Evolutionary conservation across 371 early-diverging fungal species (phyloP), one percentile per base, ranked within the genome.

Genomic region (Cokeromyces recurvatus): DNA sequence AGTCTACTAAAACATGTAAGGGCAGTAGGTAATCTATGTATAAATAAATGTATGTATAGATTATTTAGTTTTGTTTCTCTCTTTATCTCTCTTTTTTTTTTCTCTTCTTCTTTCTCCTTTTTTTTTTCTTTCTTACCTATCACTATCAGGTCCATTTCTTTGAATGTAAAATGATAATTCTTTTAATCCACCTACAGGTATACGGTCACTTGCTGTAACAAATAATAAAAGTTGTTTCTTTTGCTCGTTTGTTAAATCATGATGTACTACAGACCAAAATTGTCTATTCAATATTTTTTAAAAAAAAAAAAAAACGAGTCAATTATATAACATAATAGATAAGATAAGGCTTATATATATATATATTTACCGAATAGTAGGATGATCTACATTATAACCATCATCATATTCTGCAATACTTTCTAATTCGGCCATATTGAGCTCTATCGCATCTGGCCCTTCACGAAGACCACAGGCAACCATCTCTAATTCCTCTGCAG

Each of bases 1-100:
- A 99, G 68, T 20, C 94, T 86, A 40, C 95, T 94, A 65, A 99
- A 99, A 62, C 96, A 96, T 0, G 94, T 94, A 53, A 92, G 81
- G 0, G 92, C 87, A 0, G 96, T 94, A 1, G 90, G 90, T 45
- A 89, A 58, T 42, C 87, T 64, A 57, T n/a, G 20, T 19, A 25
- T 11, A 14, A 40, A 20, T 17, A 27, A 38, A 38, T 25, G 9
- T 25, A 7, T 48, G 38, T 20, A 23, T 10, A 32, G 17, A n/a
- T n/a, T n/a, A n/a, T n/a, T n/a, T n/a, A n/a, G n/a, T n/a, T 11
- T 40, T 14, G 37, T 12, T 25, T 7, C 29, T 27, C 5, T 27
- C 11, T 27, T 5, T 7, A 27, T 5, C 11, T 27, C 29, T 27
- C 29, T 27, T 27, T 27, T n/a, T n/a, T n/a, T n/a, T n/a, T n/a